A percentile compares a stretch with the other conserved stretches of the same genome.
phyloP scores from a whole-genome alignment of 805 yeast genomes.

The Maudiozyma pseudohumilis region DNA sequence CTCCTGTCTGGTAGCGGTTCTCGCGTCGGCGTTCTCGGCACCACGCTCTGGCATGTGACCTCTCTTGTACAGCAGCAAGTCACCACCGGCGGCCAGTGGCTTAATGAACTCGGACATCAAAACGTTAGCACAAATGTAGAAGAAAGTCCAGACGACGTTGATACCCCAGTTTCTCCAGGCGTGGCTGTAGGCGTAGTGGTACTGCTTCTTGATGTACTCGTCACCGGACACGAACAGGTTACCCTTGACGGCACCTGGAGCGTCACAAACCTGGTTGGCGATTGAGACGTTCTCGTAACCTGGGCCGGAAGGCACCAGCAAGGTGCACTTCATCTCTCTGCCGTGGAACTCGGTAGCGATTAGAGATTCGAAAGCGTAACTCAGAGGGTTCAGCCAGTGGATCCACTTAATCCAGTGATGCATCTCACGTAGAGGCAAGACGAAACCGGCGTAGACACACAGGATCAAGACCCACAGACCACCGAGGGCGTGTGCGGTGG shows the following conservation, averaged over 20 bases:
- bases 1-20: constrained; percentile 31
- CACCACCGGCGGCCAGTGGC: constrained; percentile 33
- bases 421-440: constrained; percentile 37
- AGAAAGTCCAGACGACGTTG: constrained; percentile 38
- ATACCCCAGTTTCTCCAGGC: constrained; percentile 58
- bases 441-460: constrained; percentile 49
- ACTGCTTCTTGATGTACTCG: constrained; percentile 33
- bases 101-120: constrained; percentile 31
- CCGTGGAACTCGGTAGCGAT: constrained; percentile 49
- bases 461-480: constrained; percentile 46
- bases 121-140: constrained; percentile 29
- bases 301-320: constrained; percentile 44
- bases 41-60: constrained; percentile 32
- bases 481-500: constrained; percentile 47
- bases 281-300: constrained; percentile 37
- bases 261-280: constrained; percentile 40
- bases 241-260: constrained; percentile 43
- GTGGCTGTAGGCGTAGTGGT: constrained; percentile 35
- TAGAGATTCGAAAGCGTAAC: constrained; percentile 43
- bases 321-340: constrained; percentile 41
- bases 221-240: constrained; percentile 41
- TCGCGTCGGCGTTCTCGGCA: constrained; percentile 29
- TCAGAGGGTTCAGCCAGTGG: constrained; percentile 39
- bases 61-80: constrained; percentile 36
- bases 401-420: constrained; percentile 58